These are phyloP conservation scores for Pistacia integerrima DNA, from an alignment of 345 rosid species.

Conservation along the genomic window DNA sequence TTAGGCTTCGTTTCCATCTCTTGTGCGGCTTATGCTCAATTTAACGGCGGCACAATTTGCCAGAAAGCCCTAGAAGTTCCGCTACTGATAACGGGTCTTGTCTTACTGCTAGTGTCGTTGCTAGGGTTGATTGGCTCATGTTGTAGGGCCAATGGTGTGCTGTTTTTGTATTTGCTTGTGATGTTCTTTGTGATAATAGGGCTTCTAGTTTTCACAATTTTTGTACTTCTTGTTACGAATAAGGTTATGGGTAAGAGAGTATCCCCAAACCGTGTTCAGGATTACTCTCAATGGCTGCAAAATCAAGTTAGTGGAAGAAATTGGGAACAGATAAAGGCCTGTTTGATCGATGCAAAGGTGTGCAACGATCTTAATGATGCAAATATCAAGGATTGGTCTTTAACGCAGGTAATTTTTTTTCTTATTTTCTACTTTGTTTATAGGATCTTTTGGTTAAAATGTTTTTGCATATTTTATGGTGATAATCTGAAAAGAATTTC, in stretches of 20 bases:
- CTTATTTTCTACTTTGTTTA: background rate
- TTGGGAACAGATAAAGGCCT: constrained; percentile 33
- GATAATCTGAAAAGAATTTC: too few species aligned
- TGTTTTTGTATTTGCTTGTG: constrained; percentile 24
- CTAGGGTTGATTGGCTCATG: constrained; percentile 24
- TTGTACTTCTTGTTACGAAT: constrained; percentile 30
- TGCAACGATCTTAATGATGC: constrained; percentile 17
- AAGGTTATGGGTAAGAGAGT: constrained; percentile 19
- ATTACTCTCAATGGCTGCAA: constrained; percentile 30
- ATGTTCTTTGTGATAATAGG: constrained; percentile 27
- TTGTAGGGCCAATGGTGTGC: constrained; percentile 19
- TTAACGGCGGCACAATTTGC: constrained; percentile 26
- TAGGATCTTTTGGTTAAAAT: too few species aligned
- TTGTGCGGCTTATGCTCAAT: constrained; percentile 3
- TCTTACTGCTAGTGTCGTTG: background rate
- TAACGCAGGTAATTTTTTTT: background rate
- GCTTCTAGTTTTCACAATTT: constrained; percentile 18
- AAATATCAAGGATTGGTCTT: background rate
- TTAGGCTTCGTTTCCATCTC: constrained; percentile 22
- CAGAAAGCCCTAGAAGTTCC: constrained; percentile 30
- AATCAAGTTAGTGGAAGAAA: constrained; percentile 21
- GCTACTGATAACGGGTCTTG: constrained; percentile 24
- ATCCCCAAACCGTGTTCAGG: constrained; percentile 30
- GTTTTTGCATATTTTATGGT: background rate
- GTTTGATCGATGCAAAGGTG: constrained; percentile 28